Base-by-base conservation (phyloP, 2,329 filamentous ascomycete species). In the Colletotrichum scovillei region DNA sequence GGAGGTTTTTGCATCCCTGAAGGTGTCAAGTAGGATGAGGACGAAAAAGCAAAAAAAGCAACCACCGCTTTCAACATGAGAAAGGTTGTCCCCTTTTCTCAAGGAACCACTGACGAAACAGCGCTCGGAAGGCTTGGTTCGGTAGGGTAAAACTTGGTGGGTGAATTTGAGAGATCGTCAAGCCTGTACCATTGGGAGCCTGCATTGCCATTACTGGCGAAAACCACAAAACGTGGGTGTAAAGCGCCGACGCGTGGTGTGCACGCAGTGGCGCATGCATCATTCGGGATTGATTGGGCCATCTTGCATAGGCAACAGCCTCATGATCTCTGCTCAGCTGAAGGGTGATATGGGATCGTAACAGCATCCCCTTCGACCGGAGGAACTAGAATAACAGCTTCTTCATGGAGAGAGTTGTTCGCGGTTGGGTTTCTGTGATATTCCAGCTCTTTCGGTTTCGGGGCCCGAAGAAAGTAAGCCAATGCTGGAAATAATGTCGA, bases 301-400 rank as follows among this genome's bases (percentile, higher is more conserved):
- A 72, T 53, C 53, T 59, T 30, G 42, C 32, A 63, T 46, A n/a
- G 28, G 42, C 60, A 56, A 28, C 63, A 72, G 72, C 69, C 69
- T 69, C 72, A 62, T 67, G 63, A 72, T 74, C 69, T 72, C 14
- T 35, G 64, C 42, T 26, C 16, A n/a, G 22, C 19, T 53, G 19
- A 65, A 26, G 22, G 32, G 22, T 26, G 28, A 35, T 52, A 19
- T 42, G 19, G 32, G 55, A 74, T 72, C 63, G 63, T 56, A 26
- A 32, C 42, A 49, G 63, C 52, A 64, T 57, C 49, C 67, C 46
- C 35, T 22, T 46, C 53, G 6, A 22, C 7, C 19, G 42, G 35
- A n/a, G 24, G 32, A 22, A 19, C n/a, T 26, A 14, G 16, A 19
- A 22, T 58, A 35, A 32, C 28, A 35, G 52, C 12, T 49, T 30